Base-by-base conservation (phyloP, 352 stramenopile genomes). In the Phytophthora pisi region DNA sequence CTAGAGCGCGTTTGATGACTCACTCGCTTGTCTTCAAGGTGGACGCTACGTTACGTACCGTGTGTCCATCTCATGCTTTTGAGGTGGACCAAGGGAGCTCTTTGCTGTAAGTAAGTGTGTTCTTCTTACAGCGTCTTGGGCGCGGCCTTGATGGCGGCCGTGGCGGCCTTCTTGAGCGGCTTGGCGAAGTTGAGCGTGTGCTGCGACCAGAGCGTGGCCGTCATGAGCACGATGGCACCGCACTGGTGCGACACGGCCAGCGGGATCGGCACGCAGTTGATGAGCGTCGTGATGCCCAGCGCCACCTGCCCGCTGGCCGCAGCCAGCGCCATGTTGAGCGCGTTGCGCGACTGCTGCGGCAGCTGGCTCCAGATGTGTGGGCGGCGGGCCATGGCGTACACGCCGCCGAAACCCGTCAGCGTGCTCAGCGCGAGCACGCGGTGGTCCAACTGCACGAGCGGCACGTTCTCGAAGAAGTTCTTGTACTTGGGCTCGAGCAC, bases 391-490 rank as follows among this genome's bases (percentile, higher is more conserved):
- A 96, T 74, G 20, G 57, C 81, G 65, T 94, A 95, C 57, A 86
- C 79, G 34, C 56, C 77, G 47, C 75, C 78, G 68, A 79, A 98
- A 79, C 73, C 85, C 52, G 58, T 72, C 43, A 96, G 71, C 4
- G 97, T 99, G 26, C 83, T 89, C 36, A 98, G 89, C 9, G 97
- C 98, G 20, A 99, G 86, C 15, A 98, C 43, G 42, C 98, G 91
- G 74, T 99, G 98, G 79, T 99, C 97, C 30, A 98, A 95, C 77
- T 99, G 98, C 62, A 99, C 98, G n/a, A 97, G 97, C 16, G 97
- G 95, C 53, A 98, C 98, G 74, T 99, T 99, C 73, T 99, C 97
- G 69, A 99, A 98, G 46, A 99, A 91, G 78, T 99, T 99, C 57
- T 85, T 86, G 74, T 95, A 98, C 66, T 79, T 89, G 7, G 97